Conservation (phyloP, 2,329 filamentous ascomycete genomes). For the Sphaceloma murrayae region DNA sequence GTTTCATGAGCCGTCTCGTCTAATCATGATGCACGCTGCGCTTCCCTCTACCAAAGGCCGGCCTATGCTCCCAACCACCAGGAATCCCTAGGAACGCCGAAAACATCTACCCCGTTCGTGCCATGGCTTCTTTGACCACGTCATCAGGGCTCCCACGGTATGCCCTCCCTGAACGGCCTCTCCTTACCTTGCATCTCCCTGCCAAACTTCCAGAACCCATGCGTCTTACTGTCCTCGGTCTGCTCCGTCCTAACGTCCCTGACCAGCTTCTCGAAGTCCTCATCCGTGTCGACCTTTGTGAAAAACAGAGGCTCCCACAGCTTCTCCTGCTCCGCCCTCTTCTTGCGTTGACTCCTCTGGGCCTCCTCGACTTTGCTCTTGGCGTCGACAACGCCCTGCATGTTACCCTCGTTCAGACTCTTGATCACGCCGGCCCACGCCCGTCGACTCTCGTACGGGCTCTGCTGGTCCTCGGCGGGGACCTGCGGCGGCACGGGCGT, state of each 20-base stretch:
- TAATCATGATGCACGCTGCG: neutral
- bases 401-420: conserved; percentile 33
- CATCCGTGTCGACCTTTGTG: conserved; percentile 24
- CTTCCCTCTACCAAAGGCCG: too few species aligned
- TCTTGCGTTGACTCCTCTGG: conserved; percentile 12
- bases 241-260: conserved; percentile 26
- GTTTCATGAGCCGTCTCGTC: neutral
- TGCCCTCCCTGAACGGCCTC: conserved; percentile 13
- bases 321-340: conserved; percentile 26
- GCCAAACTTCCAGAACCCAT: conserved; percentile 60
- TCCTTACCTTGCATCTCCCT: neutral
- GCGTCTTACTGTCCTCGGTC: conserved; percentile 52
- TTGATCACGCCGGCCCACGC: conserved; percentile 36
- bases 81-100: too few species aligned
- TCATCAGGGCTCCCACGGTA: conserved; percentile 12
- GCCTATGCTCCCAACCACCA: too few species aligned
- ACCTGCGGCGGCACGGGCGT: conserved; percentile 22
- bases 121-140: neutral
- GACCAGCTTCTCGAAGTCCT: conserved; percentile 26
- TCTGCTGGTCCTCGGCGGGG: conserved; percentile 27
- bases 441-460: conserved; percentile 38
- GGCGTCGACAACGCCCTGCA: conserved; percentile 30
- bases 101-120: too few species aligned
- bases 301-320: conserved; percentile 36
- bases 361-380: conserved; percentile 25